Evolutionary conservation across 163 green algal genomes (phyloP).

Genomic region (Scenedesmus sp.): DNA sequence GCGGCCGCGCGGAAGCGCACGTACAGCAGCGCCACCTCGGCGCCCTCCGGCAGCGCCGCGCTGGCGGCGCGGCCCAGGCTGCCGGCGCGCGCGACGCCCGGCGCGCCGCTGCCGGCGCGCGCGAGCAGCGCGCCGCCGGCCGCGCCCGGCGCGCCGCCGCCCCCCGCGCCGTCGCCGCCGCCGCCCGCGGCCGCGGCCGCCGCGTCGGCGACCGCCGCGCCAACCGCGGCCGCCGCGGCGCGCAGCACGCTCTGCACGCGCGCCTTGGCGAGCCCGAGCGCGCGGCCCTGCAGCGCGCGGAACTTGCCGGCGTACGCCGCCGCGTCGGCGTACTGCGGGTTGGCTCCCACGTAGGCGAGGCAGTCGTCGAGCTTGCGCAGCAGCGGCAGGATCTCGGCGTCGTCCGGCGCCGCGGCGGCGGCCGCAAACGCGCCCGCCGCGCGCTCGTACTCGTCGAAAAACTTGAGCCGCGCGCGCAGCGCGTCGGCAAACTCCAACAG

Average conservation of each 20-base stretch:
- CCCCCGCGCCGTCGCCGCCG: not conserved
- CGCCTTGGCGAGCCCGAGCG: constrained; percentile 60
- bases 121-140: not conserved
- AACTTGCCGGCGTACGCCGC: constrained; percentile 83
- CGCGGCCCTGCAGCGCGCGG: constrained; percentile 75
- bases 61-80: not conserved
- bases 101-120: constrained; percentile 3
- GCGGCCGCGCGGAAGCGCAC: constrained; percentile 92
- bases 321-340: constrained; percentile 91
- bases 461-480: constrained; percentile 84
- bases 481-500: constrained; percentile 71
- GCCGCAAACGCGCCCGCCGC: constrained; percentile 81
- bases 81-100: not conserved
- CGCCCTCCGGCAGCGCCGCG: constrained; percentile 67
- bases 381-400: constrained; percentile 73
- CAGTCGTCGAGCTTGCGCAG: constrained; percentile 92
- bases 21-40: constrained; percentile 90
- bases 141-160: not conserved
- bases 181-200: not conserved
- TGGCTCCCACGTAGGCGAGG: constrained; percentile 84
- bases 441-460: constrained; percentile 97
- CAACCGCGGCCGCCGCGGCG: constrained; percentile 72
- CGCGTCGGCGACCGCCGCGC: constrained; percentile 65
- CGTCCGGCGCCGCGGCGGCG: constrained; percentile 35
- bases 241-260: constrained; percentile 77